phyloP scores from a whole-genome alignment of 1,284 basidiomycete species.

The Agaricales sp. region DNA sequence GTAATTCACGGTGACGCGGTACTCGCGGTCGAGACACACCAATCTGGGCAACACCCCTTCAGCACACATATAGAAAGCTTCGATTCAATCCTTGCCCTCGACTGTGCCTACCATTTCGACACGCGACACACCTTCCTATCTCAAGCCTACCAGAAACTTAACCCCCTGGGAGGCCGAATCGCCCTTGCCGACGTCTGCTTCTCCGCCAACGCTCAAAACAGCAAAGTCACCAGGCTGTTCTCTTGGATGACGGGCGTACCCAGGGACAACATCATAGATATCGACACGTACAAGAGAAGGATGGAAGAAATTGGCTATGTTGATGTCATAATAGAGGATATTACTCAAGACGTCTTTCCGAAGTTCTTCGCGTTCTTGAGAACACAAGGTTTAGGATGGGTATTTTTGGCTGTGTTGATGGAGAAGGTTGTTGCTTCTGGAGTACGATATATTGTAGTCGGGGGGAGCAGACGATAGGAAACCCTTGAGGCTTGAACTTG shows the following conservation, averaged over 20 bases:
- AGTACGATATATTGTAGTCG: slow-evolving; percentile 47
- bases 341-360: slow-evolving; percentile 50
- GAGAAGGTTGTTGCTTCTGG: slow-evolving; percentile 30
- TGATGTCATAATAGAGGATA: slow-evolving; percentile 48
- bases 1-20: slow-evolving; percentile 44
- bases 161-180: slow-evolving; percentile 37
- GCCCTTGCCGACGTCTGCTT: slow-evolving; percentile 61
- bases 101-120: slow-evolving; percentile 65
- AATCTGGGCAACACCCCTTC: slow-evolving; percentile 28
- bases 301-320: slow-evolving; percentile 44
- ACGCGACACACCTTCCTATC: slow-evolving; percentile 39
- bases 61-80: slow-evolving; percentile 21
- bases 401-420: slow-evolving; percentile 31
- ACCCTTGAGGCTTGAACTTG: too few species aligned
- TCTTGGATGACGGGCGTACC: slow-evolving; percentile 37
- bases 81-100: slow-evolving; percentile 46
- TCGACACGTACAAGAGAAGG: slow-evolving; percentile 32
- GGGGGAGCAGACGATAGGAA: slow-evolving; percentile 27
- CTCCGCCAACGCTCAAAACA: slow-evolving; percentile 17
- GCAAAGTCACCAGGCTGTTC: slow-evolving; percentile 19
- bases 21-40: slow-evolving; percentile 17
- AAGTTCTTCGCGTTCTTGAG: slow-evolving; percentile 43
- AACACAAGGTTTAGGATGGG: slow-evolving; percentile 30
- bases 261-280: slow-evolving; percentile 36
- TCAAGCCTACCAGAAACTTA: slow-evolving; percentile 35